A percentile compares a stretch with the other conserved stretches of the same genome.
These are phyloP conservation scores for Vitis hybrid DNA, from an alignment of 177 flowering plant species.

Conservation along the genomic window DNA sequence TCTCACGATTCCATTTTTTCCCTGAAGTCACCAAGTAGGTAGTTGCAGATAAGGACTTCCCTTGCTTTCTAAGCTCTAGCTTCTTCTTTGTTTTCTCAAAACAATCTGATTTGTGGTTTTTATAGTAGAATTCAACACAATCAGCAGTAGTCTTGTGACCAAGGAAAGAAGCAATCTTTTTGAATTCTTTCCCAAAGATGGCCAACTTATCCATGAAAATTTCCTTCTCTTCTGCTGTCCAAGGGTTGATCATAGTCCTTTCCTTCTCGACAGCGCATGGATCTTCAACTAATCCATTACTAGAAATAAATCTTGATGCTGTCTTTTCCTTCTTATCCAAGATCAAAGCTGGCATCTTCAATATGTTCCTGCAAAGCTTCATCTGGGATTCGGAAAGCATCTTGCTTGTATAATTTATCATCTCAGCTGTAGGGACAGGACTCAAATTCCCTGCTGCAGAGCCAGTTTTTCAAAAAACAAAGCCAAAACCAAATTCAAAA, in stretches of 20 bases:
- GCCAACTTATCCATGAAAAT: slow-evolving; percentile 73
- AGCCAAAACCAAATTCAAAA: neutral
- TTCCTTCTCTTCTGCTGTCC: slow-evolving; percentile 79
- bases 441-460: slow-evolving; percentile 56
- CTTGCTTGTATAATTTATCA: slow-evolving; percentile 50
- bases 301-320: slow-evolving; percentile 61
- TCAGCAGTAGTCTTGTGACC: slow-evolving; percentile 92
- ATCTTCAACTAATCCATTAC: slow-evolving; percentile 86
- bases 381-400: slow-evolving; percentile 54
- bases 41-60: slow-evolving; percentile 35
- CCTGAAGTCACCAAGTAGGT: slow-evolving; percentile 68
- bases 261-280: slow-evolving; percentile 89
- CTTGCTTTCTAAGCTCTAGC: slow-evolving; percentile 41
- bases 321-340: slow-evolving; percentile 67
- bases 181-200: slow-evolving; percentile 79
- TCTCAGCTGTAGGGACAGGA: slow-evolving; percentile 51
- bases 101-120: slow-evolving; percentile 85
- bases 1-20: slow-evolving; percentile 69
- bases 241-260: slow-evolving; percentile 71
- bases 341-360: slow-evolving; percentile 88
- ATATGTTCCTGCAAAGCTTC: slow-evolving; percentile 42
- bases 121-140: slow-evolving; percentile 92
- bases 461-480: slow-evolving; percentile 4
- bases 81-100: slow-evolving; percentile 68
- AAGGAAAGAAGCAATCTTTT: slow-evolving; percentile 79